These are phyloP conservation scores for Geotrichum aggregatum DNA, from an alignment of 1,139 yeast genomes.

Conservation along the genomic window DNA sequence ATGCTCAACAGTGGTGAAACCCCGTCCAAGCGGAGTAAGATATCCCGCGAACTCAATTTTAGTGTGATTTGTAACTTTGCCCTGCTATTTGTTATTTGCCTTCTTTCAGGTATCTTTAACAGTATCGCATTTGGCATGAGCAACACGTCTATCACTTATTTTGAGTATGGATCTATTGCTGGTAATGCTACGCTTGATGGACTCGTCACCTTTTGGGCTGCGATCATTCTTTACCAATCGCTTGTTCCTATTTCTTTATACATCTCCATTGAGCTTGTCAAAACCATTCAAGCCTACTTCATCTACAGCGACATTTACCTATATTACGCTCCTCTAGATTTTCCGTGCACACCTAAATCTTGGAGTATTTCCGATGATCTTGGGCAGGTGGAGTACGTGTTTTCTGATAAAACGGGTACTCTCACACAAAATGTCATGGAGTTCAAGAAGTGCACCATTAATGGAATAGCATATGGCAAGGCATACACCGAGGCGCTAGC, in stretches of 20 bases:
- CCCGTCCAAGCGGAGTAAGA: conserved; percentile 82
- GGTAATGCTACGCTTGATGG: conserved; percentile 75
- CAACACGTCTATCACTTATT: conserved; percentile 57
- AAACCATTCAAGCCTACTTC: conserved; percentile 86
- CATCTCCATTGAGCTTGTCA: conserved; percentile 87
- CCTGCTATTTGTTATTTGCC: conserved; percentile 70
- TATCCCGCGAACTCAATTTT: conserved; percentile 75
- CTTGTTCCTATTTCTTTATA: conserved; percentile 90
- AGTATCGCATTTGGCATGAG: conserved; percentile 62
- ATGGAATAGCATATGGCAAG: conserved; percentile 81
- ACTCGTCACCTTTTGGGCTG: conserved; percentile 79
- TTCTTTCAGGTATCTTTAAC: conserved; percentile 76
- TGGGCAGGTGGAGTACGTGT: conserved; percentile 93
- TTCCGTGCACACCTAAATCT: conserved; percentile 92
- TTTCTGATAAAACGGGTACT: conserved; percentile 96
- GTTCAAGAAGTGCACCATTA: conserved; percentile 83
- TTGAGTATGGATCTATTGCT: conserved; percentile 65
- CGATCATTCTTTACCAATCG: conserved; percentile 79
- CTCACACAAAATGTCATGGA: conserved; percentile 96
- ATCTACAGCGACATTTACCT: conserved; percentile 80
- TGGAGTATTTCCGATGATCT: conserved; percentile 97
- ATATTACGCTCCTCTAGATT: conserved; percentile 80
- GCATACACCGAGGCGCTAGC: conserved; percentile 96
- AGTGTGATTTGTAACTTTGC: conserved; percentile 77
- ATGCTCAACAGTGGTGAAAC: conserved; percentile 92